Conservation (phyloP, 768 basidiomycete genomes). For the Amanita inopinata region DNA sequence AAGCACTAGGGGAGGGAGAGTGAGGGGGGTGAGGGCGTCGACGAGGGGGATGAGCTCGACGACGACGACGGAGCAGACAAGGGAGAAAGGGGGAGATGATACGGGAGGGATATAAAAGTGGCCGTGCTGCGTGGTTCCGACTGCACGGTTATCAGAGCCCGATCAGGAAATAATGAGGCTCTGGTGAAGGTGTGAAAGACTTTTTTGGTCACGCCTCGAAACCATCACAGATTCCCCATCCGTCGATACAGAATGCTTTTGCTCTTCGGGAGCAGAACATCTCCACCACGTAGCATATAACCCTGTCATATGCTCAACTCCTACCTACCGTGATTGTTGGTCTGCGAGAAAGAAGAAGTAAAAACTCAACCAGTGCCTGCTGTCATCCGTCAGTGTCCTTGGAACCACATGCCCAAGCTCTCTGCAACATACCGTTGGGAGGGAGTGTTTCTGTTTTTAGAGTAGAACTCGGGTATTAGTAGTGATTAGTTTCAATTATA, state of each 20-base stretch:
- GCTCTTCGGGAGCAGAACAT: no score
- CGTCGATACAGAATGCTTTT: no score
- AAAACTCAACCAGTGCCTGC: no score
- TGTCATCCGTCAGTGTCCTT: not conserved
- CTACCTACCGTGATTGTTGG: no score
- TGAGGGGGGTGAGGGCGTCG: slow-evolving; percentile 19
- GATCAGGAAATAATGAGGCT: slow-evolving; percentile 8
- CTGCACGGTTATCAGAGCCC: slow-evolving; percentile 9
- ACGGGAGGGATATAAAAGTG: slow-evolving; percentile 20
- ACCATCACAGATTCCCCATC: slow-evolving; percentile 10
- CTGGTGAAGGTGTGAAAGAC: slow-evolving; percentile 9
- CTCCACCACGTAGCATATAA: no score
- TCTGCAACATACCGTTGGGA: slow-evolving; percentile 2
- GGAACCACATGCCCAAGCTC: no score
- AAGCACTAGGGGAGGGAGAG: slow-evolving; percentile 16
- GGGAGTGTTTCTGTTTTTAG: not conserved
- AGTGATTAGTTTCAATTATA: slow-evolving; percentile 22
- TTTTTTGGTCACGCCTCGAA: slow-evolving; percentile 7
- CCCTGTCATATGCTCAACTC: no score
- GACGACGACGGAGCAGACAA: slow-evolving; percentile 23
- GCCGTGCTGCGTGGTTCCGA: not conserved
- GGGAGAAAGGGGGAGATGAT: slow-evolving; percentile 20
- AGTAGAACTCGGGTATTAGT: not conserved
- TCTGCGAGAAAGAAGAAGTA: no score
- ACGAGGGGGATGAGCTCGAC: slow-evolving; percentile 31